These are phyloP conservation scores for Crithidia acanthocephali DNA, from an alignment of 208 protist genomes.

Conservation along the genomic window DNA sequence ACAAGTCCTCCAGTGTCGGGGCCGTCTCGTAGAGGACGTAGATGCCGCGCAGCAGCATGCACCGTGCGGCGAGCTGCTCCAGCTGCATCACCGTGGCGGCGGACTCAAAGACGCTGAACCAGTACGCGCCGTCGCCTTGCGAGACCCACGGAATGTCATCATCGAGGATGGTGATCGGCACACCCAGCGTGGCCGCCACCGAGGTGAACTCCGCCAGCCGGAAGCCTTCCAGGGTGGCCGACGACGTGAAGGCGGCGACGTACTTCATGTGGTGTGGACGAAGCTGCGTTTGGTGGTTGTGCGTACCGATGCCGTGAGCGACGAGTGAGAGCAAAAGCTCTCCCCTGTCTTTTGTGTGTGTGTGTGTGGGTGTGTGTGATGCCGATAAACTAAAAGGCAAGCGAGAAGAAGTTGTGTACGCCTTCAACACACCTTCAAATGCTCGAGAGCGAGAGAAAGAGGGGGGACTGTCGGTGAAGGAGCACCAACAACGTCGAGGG, in stretches of 20 bases:
- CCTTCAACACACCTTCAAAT: too few relatives aligned
- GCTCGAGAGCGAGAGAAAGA: too few relatives aligned
- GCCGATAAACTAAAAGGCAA: too few relatives aligned
- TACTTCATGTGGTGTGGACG: constrained; percentile 47
- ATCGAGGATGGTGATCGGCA: constrained; percentile 38
- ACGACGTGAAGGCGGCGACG: constrained; percentile 76
- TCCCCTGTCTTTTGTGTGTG: too few relatives aligned
- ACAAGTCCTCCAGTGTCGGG: constrained; percentile 50
- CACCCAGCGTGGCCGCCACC: constrained; percentile 43
- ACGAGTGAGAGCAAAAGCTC: too few relatives aligned
- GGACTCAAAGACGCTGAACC: constrained; percentile 53
- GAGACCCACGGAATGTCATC: constrained; percentile 34
- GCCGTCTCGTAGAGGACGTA: constrained; percentile 58
- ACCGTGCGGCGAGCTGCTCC: constrained; percentile 37
- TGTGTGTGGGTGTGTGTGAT: too few relatives aligned
- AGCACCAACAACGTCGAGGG: too few relatives aligned
- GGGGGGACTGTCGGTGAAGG: too few relatives aligned
- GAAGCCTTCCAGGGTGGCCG: constrained; percentile 53
- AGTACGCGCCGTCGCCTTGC: constrained; percentile 24
- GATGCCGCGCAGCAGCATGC: constrained; percentile 53
- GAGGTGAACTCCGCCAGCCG: constrained; percentile 57
- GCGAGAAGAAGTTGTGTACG: too few relatives aligned
- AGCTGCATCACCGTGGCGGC: constrained; percentile 23
- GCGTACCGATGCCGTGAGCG: too few relatives aligned
- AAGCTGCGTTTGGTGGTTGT: neutral